Conservation (phyloP, 257 asterid species). For the Fraxinus excelsior region DNA sequence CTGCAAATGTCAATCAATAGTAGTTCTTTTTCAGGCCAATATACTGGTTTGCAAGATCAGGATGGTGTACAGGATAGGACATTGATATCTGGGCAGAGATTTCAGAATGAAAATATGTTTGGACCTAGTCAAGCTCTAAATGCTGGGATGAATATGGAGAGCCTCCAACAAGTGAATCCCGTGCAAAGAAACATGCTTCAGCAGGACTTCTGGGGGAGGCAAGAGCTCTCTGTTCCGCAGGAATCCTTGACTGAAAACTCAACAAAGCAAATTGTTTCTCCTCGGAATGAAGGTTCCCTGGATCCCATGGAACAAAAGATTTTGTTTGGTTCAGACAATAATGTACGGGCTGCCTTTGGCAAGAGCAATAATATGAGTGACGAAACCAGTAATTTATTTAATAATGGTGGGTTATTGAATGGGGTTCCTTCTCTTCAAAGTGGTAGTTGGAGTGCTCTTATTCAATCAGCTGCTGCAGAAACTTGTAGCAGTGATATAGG, state of each 20-base stretch:
- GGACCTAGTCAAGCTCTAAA: conserved; percentile 46
- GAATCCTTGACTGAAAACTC: conserved; percentile 46
- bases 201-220: conserved; percentile 43
- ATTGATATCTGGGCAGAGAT: conserved; percentile 45
- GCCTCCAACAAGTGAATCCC: conserved; percentile 51
- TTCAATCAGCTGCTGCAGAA: conserved; percentile 99
- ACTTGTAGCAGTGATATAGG: conserved; percentile 52
- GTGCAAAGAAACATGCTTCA: conserved; percentile 44
- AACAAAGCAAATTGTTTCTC: conserved; percentile 37
- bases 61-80: conserved; percentile 41
- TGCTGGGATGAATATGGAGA: conserved; percentile 36
- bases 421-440: conserved; percentile 60
- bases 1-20: conserved; percentile 49
- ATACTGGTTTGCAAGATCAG: conserved; percentile 41
- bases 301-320: conserved; percentile 91
- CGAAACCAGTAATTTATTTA: conserved; percentile 55
- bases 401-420: conserved; percentile 46
- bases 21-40: conserved; percentile 49
- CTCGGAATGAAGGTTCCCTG: conserved; percentile 59
- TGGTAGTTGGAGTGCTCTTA: conserved; percentile 98
- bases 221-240: conserved; percentile 39
- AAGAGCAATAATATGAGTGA: conserved; percentile 48
- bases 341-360: conserved; percentile 75
- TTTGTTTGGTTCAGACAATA: conserved; percentile 85
- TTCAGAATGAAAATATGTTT: conserved; percentile 49